phyloP scores from a whole-genome alignment of 805 yeast genomes.

The Candida nitratophila region DNA sequence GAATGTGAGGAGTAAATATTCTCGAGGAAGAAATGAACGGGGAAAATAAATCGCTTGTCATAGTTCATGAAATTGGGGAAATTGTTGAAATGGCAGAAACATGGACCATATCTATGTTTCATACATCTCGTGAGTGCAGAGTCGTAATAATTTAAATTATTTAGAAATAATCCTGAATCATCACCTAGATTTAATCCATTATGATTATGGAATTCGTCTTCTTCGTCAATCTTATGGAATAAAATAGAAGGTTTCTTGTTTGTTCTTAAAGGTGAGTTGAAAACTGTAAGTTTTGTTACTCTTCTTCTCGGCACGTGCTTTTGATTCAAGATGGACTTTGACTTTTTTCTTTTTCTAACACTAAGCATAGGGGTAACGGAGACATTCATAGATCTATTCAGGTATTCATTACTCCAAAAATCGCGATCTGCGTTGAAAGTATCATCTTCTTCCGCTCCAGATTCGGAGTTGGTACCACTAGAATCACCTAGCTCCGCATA shows the following conservation, averaged over 20 bases:
- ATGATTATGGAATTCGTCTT: slow-evolving; percentile 1
- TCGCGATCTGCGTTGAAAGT: neutral
- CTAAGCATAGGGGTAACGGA: slow-evolving; percentile 19
- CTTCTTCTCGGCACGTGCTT: slow-evolving; percentile 19
- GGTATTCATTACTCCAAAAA: slow-evolving; percentile 2
- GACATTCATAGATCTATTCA: slow-evolving; percentile 24
- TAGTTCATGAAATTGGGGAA: too few species aligned
- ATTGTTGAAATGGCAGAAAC: neutral
- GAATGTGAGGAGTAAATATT: too few species aligned
- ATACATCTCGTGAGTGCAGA: neutral
- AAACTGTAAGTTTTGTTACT: slow-evolving; percentile 16
- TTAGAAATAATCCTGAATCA: neutral
- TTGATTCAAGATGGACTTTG: slow-evolving; percentile 4
- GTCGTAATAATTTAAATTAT: neutral
- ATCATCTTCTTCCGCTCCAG: slow-evolving; percentile 2
- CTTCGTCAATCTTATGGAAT: slow-evolving; percentile 3
- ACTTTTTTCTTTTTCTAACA: slow-evolving; percentile 17
- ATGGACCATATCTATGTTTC: neutral
- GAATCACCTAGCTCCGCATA: slow-evolving; percentile 24
- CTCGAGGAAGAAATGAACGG: too few species aligned
- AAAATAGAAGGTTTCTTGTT: neutral
- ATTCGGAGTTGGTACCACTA: slow-evolving; percentile 12
- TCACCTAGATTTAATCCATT: neutral
- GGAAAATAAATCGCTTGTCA: too few species aligned
- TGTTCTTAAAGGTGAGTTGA: slow-evolving; percentile 13